phyloP scores from a whole-genome alignment of 1,284 basidiomycete genomes.

The Cutaneotrichosporon cavernicola region DNA sequence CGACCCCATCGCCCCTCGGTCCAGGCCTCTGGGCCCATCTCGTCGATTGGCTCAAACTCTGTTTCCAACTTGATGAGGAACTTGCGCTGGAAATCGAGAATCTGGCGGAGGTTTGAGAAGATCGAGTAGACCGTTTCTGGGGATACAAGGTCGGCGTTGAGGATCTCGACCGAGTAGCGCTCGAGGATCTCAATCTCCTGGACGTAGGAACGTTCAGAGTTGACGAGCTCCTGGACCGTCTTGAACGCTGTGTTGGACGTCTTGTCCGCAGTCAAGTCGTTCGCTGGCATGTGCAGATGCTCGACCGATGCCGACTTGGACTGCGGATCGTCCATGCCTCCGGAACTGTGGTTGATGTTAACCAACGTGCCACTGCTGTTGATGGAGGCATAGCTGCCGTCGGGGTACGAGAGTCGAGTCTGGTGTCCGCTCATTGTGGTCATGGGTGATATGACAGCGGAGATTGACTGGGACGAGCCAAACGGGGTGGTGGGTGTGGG shows the following conservation, averaged over 20 bases:
- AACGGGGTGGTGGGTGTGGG: constrained; percentile 29
- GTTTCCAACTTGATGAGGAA: constrained; percentile 93
- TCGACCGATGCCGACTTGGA: constrained; percentile 12
- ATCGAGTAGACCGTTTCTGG: constrained; percentile 93
- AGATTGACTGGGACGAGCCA: constrained; percentile 15
- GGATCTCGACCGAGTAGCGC: constrained; percentile 75
- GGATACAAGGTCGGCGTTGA: constrained; percentile 78
- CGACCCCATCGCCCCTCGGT: constrained; percentile 85
- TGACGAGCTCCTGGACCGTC: constrained; percentile 51
- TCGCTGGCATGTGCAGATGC: constrained; percentile 12
- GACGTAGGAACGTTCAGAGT: constrained; percentile 87
- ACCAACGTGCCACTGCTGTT: constrained; percentile 18
- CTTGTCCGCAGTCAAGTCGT: constrained; percentile 25
- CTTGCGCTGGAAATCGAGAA: constrained; percentile 90
- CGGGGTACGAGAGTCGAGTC: constrained; percentile 45
- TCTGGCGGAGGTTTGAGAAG: constrained; percentile 91
- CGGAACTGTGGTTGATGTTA: constrained; percentile 11
- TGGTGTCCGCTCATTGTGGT: constrained; percentile 20
- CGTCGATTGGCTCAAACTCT: constrained; percentile 64
- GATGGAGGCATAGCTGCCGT: constrained; percentile 28
- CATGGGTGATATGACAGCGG: constrained; percentile 18
- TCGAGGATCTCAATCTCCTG: constrained; percentile 97
- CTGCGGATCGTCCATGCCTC: constrained; percentile 12
- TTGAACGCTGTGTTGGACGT: constrained; percentile 35
- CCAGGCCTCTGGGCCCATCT: constrained; percentile 60